Base-by-base conservation (phyloP, 768 basidiomycete genomes). In the Trametes gibbosa region DNA sequence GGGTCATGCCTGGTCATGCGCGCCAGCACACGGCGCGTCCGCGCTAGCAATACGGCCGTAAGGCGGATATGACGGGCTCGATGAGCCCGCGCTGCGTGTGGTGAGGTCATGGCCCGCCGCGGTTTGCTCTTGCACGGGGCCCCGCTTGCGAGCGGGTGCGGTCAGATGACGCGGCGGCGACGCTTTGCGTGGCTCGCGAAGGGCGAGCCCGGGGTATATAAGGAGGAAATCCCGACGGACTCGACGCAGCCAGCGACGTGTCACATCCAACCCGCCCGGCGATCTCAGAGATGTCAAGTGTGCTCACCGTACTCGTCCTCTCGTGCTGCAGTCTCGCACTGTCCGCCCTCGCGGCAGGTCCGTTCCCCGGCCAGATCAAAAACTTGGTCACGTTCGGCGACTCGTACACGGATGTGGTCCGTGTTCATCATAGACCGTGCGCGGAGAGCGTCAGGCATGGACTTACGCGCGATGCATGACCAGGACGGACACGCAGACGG, bases 341-440 rank as follows among this genome's bases (percentile, higher is more conserved):
- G 19, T 24, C 51, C 16, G 50, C 53, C 3, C 32, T 59, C 29
- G 65, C 63, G 7, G 56, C 58, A 17, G 69, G 68, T 3, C 66
- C 66, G 13, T 47, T 27, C 4, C 71, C 75, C 0, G 74, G 73
- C 6, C 82, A 84, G 61, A 85, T 88, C 58, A 83, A 82, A 67
- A 80, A 81, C 58, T 75, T 87, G 14, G 86, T 84, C 53, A 85
- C 84, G 0, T 89, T 88, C 56, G 86, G 86, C 3, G 86, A 87
- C 70, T 83, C 81, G 50, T 86, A 84, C 65, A 84, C 84, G 0
- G 86, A 87, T 58, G 68, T 81, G 1, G 79, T 77, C 8, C 59
- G 61, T 35, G 39, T 32, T 32, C 10, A 10, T 10, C 50, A 4
- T 2, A 12, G 4, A 21, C 7, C n/a, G 2, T 84, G 82, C 66